Evolutionary conservation across 1,284 basidiomycete species (phyloP), one percentile per base, ranked within the genome.

Genomic region (Vanrija sp.): DNA sequence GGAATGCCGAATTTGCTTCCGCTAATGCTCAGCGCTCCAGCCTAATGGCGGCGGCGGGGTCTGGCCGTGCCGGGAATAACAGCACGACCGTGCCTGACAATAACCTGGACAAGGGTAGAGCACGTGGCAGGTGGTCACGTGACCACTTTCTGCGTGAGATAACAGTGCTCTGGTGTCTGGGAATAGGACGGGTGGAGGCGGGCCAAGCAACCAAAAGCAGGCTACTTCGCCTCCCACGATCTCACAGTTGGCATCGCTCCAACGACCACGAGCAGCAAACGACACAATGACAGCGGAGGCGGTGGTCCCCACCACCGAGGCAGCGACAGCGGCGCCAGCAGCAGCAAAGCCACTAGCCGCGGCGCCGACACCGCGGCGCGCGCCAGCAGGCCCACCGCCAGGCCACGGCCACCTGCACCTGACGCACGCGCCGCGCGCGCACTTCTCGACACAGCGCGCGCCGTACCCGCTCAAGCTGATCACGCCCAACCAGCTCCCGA

Each of bases 391-490:
- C 15, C 58, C 67, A 6, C 29, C 47, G 14, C 66, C 71, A 1
- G 74, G 74, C 15, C 58, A 66, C 4, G 74, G 74, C 28, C 39
- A 48, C 15, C 62, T 74, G 6, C 65, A 68, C 47, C 65, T 75
- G 16, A 50, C 64, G 19, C 23, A 51, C 21, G 28, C 52, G 16
- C 19, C 38, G 18, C 48, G 57, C 46, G 83, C 84, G 6, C 78
- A 82, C 39, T 89, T 97, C 74, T 83, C 86, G 2, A 83, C 89
- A 61, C 79, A 94, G 15, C 85, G 85, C 16, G 90, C 87, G 44
- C 82, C 85, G 3, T 98, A 97, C 72, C 94, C 94, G 3, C 81
- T 98, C 65, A 97, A 97, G 77, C 82, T 98, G 21, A 80, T 97
- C 58, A 86, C 89, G 3, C 90, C 92, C 1, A 54, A 59, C 4